A percentile compares a stretch with the other conserved stretches of the same genome.
Conservation (phyloP, 1,139 yeast species). For the Debaryomyces sp. region DNA sequence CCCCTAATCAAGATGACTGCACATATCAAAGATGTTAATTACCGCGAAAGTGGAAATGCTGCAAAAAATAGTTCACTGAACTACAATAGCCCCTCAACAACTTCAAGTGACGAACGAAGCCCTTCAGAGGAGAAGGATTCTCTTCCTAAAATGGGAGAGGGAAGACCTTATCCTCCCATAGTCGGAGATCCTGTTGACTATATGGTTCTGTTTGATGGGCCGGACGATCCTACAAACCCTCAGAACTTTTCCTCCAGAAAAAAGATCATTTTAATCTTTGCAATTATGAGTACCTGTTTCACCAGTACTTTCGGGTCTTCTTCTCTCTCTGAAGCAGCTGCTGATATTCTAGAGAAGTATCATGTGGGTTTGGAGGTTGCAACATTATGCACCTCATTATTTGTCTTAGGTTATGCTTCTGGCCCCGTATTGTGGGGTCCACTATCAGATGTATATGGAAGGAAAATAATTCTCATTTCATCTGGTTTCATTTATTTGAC, state of each 20-base stretch:
- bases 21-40: neutral
- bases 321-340: constrained; percentile 36
- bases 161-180: neutral
- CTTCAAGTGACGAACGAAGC: neutral
- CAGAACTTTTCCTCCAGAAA: neutral
- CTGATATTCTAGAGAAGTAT: constrained; percentile 25
- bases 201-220: neutral
- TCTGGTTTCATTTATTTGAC: constrained; percentile 34
- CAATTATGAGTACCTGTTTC: neutral
- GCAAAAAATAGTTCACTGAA: neutral
- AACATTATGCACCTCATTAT: constrained; percentile 42
- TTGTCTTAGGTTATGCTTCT: constrained; percentile 47
- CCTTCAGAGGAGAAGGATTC: neutral
- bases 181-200: neutral
- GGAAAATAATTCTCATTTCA: constrained; percentile 32
- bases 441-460: constrained; percentile 45
- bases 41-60: neutral
- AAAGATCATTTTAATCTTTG: neutral
- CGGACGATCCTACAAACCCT: neutral
- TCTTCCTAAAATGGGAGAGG: neutral
- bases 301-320: constrained; percentile 48
- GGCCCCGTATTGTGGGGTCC: constrained; percentile 50
- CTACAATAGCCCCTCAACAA: neutral
- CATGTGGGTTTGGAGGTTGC: constrained; percentile 38
- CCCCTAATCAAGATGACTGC: neutral